A percentile compares a stretch with the other conserved stretches of the same genome.
Conservation (phyloP, 2,329 filamentous ascomycete species). For the Biscogniauxia marginata region DNA sequence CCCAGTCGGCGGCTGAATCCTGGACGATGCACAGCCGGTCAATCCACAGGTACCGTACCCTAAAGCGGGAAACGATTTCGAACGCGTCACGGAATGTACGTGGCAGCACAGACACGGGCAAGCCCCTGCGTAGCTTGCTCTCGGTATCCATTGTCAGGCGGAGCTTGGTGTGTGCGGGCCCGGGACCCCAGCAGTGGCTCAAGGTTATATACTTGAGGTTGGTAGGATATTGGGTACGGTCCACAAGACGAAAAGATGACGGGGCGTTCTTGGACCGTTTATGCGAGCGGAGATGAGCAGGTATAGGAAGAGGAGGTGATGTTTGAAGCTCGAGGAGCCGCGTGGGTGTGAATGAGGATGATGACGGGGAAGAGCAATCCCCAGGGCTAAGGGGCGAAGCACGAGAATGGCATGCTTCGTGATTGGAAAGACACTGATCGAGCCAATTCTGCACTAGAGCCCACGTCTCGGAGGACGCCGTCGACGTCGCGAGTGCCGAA, state of each 20-base stretch:
- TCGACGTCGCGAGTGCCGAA: constrained; percentile 10
- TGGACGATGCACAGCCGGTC: constrained; percentile 18
- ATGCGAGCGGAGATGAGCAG: background rate
- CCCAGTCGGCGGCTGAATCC: constrained; percentile 3
- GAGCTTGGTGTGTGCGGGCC: constrained; percentile 7
- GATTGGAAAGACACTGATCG: constrained; percentile 8
- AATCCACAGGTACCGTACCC: background rate
- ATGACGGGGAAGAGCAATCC: too few relatives aligned
- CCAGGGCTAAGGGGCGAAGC: background rate
- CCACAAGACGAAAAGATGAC: background rate
- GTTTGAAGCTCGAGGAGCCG: constrained; percentile 15
- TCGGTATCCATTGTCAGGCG: constrained; percentile 3
- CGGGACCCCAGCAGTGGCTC: constrained; percentile 21
- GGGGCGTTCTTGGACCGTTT: background rate
- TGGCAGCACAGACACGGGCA: constrained; percentile 8
- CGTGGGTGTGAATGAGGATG: constrained; percentile 13
- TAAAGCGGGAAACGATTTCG: constrained; percentile 2
- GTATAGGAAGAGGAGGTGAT: background rate
- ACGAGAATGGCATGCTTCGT: constrained; percentile 5
- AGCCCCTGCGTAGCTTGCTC: background rate
- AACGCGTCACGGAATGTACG: constrained; percentile 18
- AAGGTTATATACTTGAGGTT: constrained; percentile 11
- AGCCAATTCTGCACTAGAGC: constrained; percentile 13
- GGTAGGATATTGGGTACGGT: background rate
- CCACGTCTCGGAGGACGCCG: constrained; percentile 13